Evolutionary conservation across 2,329 filamentous ascomycete genomes (phyloP).

Genomic region (Lomentospora prolificans): DNA sequence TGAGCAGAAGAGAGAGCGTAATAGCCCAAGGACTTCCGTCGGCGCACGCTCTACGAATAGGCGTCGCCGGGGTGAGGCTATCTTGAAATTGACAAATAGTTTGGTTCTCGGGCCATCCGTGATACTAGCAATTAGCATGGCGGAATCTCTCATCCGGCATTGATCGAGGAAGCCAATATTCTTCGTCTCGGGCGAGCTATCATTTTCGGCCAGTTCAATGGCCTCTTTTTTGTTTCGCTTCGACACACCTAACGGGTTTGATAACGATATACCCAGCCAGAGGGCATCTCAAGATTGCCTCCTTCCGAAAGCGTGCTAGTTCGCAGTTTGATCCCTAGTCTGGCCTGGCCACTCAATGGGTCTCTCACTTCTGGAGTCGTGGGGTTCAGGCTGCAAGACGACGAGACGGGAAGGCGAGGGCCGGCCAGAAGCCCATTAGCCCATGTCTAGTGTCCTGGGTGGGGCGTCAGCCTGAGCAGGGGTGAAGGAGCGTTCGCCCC

Average conservation of each 20-base stretch:
- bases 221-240: background rate
- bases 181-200: background rate
- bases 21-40: too few relatives aligned
- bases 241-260: slow-evolving; percentile 6
- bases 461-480: background rate
- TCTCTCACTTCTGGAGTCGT: background rate
- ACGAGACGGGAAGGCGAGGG: slow-evolving; percentile 6
- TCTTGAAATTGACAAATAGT: background rate
- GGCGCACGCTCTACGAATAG: too few relatives aligned
- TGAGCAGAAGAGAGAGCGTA: too few relatives aligned
- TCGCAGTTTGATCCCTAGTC: background rate
- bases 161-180: background rate
- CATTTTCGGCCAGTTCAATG: background rate
- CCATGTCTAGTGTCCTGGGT: background rate
- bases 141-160: background rate
- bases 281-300: slow-evolving; percentile 1
- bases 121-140: too few relatives aligned
- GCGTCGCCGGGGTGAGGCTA: background rate
- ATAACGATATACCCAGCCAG: slow-evolving; percentile 5
- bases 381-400: slow-evolving; percentile 7
- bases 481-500: background rate
- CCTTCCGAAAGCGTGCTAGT: background rate
- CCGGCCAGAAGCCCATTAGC: background rate
- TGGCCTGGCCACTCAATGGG: background rate
- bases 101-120: background rate